Percentiles rank a stretch among this genome's conserved stretches.
These are phyloP conservation scores for Fusarium coicis DNA, from an alignment of 2,329 filamentous ascomycete genomes.

Conservation along the genomic window DNA sequence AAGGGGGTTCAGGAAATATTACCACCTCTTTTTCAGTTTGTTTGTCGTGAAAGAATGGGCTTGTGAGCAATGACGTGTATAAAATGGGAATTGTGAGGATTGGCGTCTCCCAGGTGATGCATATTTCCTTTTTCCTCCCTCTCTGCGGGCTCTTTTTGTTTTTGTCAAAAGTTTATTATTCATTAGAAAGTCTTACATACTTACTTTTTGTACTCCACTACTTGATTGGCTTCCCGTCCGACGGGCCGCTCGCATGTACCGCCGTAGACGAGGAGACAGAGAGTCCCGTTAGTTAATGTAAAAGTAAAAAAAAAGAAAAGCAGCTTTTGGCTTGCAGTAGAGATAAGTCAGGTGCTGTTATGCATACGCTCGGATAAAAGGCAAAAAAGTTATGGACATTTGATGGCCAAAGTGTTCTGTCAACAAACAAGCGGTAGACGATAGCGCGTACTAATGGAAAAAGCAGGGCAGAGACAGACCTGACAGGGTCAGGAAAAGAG, in stretches of 20 bases:
- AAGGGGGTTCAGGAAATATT: constrained; percentile 33
- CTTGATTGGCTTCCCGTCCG: constrained; percentile 37
- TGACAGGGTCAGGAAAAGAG: constrained; percentile 22
- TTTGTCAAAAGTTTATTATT: constrained; percentile 14
- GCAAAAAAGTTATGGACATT: constrained; percentile 22
- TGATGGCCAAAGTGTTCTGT: constrained; percentile 24
- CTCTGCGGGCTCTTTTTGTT: not conserved
- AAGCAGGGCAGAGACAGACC: not conserved
- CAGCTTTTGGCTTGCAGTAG: not conserved
- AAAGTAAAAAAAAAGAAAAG: constrained; percentile 1
- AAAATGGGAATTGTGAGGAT: constrained; percentile 3
- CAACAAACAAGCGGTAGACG: not conserved
- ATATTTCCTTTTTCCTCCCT: not conserved
- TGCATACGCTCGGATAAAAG: constrained; percentile 27
- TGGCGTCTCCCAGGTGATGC: constrained; percentile 36
- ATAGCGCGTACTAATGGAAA: not conserved
- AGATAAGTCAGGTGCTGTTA: constrained; percentile 8
- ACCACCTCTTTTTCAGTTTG: not conserved
- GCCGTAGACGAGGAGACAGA: constrained; percentile 13
- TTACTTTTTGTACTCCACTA: constrained; percentile 21
- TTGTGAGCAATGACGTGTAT: constrained; percentile 25
- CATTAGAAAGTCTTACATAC: constrained; percentile 1
- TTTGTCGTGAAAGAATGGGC: not conserved
- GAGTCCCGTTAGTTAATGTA: not conserved
- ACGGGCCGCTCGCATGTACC: constrained; percentile 37